These are phyloP conservation scores for Dalechampia spathulata DNA, from an alignment of 441 rosid genomes.

Conservation along the genomic window DNA sequence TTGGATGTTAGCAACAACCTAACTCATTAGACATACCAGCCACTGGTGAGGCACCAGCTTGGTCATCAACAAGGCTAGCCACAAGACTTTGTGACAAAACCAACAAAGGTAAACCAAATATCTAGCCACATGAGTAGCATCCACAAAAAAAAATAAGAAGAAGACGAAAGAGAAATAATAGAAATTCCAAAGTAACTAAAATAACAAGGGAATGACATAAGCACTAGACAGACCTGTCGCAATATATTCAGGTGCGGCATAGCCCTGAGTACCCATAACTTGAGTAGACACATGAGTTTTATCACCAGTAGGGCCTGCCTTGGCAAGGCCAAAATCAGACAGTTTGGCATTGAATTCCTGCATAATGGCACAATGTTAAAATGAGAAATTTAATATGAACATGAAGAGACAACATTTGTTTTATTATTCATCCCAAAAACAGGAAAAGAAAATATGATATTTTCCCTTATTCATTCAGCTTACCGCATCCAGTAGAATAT, in stretches of 20 bases:
- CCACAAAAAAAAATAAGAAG: no score
- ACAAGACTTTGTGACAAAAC: no score
- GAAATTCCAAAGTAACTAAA: no score
- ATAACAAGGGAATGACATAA: no score
- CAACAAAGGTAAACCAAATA: no score
- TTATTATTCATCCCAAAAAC: neutral
- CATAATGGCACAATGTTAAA: constrained; percentile 15
- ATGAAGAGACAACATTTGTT: neutral
- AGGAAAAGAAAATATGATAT: neutral
- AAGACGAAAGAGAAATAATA: no score
- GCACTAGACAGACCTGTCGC: constrained; percentile 52
- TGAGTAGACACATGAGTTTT: constrained; percentile 83
- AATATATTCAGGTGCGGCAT: constrained; percentile 89
- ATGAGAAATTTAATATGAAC: neutral
- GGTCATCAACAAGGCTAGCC: no score
- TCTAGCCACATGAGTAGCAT: no score
- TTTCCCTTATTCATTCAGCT: constrained; percentile 6
- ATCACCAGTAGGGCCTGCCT: constrained; percentile 87
- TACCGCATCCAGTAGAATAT: constrained; percentile 79
- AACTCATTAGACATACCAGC: no score
- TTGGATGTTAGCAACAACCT: no score
- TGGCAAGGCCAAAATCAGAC: constrained; percentile 93
- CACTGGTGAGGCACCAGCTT: no score
- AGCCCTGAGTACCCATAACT: constrained; percentile 87
- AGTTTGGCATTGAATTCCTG: constrained; percentile 92